Conservation (phyloP, 1,139 yeast genomes). For the Dujonia santamariae region DNA sequence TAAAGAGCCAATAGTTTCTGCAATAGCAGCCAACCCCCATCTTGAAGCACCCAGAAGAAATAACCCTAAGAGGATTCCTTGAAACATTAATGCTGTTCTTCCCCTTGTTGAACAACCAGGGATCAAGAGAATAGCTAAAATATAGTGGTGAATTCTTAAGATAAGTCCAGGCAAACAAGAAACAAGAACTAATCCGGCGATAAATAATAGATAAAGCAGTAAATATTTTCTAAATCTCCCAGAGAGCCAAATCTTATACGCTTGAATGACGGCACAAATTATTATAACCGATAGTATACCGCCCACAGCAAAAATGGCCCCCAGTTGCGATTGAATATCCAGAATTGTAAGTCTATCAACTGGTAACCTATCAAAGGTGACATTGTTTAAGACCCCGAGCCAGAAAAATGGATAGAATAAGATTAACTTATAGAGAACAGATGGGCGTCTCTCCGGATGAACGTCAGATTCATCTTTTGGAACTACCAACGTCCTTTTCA, state of each 20-base stretch:
- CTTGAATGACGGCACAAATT: conserved; percentile 66
- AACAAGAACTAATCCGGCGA: conserved; percentile 44
- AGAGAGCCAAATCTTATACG: conserved; percentile 73
- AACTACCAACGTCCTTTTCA: conserved; percentile 29
- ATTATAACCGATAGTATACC: conserved; percentile 45
- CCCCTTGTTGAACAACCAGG: conserved; percentile 90
- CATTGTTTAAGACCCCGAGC: conserved; percentile 81
- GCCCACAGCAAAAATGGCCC: conserved; percentile 67
- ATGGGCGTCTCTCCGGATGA: conserved; percentile 11
- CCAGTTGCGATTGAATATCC: conserved; percentile 74
- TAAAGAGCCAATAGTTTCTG: conserved; percentile 70
- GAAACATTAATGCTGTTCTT: conserved; percentile 64
- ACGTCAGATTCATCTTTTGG: neutral
- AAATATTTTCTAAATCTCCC: conserved; percentile 67
- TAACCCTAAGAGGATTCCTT: conserved; percentile 80
- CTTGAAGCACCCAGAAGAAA: conserved; percentile 81
- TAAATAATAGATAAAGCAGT: conserved; percentile 46
- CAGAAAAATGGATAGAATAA: conserved; percentile 82
- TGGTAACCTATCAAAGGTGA: conserved; percentile 85
- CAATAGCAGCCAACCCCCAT: conserved; percentile 92
- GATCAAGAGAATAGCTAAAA: conserved; percentile 69
- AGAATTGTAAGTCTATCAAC: conserved; percentile 74
- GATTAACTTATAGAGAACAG: conserved; percentile 51
- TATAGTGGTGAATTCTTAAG: conserved; percentile 84
- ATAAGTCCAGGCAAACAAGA: conserved; percentile 65